Percentiles rank a stretch among this genome's conserved stretches.
Conservation (phyloP, 2,329 filamentous ascomycete genomes). For the Ploettnerulaceae sp. region DNA sequence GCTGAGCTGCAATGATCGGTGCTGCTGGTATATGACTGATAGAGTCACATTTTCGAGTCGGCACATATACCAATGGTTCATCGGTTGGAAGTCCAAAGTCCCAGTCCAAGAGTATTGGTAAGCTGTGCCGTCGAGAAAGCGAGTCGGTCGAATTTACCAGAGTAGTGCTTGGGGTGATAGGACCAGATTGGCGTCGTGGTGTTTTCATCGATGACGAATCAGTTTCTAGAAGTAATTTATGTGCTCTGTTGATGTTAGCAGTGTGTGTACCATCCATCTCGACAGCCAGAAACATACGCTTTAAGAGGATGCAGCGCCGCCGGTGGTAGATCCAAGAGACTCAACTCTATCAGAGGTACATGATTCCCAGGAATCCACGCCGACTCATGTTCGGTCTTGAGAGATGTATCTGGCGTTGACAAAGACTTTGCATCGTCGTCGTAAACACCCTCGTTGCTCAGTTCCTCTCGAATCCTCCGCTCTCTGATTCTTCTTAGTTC, state of each 20-base stretch:
- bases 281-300: too few species aligned
- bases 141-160: slow-evolving; percentile 15
- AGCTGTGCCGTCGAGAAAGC: slow-evolving; percentile 23
- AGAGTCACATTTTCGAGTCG: slow-evolving; percentile 20
- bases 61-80: slow-evolving; percentile 10
- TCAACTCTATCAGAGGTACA: slow-evolving; percentile 12
- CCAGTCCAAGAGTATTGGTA: slow-evolving; percentile 17
- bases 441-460: slow-evolving; percentile 43
- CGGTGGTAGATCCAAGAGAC: slow-evolving; percentile 8
- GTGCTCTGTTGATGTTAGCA: neutral
- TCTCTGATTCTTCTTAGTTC: slow-evolving; percentile 52
- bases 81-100: neutral
- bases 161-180: slow-evolving; percentile 6
- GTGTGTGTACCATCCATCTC: too few species aligned
- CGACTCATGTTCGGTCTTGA: slow-evolving; percentile 6
- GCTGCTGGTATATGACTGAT: slow-evolving; percentile 21
- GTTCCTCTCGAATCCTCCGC: slow-evolving; percentile 53
- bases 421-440: slow-evolving; percentile 35
- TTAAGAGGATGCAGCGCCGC: slow-evolving; percentile 5
- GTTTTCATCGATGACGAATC: neutral
- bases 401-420: slow-evolving; percentile 11
- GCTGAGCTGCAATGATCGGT: slow-evolving; percentile 24
- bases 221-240: neutral
- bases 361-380: slow-evolving; percentile 15
- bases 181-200: slow-evolving; percentile 7